Conservation (phyloP, 2,329 filamentous ascomycete species). For the Tolypocladium paradoxum region DNA sequence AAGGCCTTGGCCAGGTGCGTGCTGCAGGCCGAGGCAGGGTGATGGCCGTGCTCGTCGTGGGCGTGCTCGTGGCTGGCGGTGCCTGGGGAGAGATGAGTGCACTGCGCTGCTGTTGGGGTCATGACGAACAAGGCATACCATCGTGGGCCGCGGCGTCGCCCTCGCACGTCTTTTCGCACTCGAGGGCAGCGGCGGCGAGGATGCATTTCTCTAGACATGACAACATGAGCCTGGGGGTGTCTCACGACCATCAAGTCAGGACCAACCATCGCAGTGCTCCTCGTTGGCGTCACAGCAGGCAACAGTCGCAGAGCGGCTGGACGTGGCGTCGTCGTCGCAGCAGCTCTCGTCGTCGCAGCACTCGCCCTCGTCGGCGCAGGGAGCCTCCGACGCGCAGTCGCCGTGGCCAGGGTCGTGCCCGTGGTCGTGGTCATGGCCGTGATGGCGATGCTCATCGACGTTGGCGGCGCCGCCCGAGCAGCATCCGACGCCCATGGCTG, state of each 20-base stretch:
- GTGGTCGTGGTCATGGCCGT: background rate
- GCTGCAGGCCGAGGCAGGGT: constrained; percentile 16
- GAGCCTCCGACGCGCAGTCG: background rate
- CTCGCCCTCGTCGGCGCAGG: constrained; percentile 1
- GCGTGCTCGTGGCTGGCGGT: constrained; percentile 11
- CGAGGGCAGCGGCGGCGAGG: constrained; percentile 15
- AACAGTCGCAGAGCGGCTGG: constrained; percentile 7
- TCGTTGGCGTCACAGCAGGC: constrained; percentile 15
- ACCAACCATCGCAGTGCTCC: constrained; percentile 15
- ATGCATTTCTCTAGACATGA: constrained; percentile 18
- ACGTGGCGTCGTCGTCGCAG: constrained; percentile 7
- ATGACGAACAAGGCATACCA: constrained; percentile 8
- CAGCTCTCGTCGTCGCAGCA: constrained; percentile 8
- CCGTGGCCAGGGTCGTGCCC: background rate
- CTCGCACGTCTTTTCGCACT: constrained; percentile 19
- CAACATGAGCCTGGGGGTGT: background rate
- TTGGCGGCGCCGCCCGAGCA: constrained; percentile 3
- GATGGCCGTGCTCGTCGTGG: constrained; percentile 16
- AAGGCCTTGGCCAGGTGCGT: constrained; percentile 21
- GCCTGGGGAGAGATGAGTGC: constrained; percentile 1
- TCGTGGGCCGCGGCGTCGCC: constrained; percentile 8
- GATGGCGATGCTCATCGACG: background rate
- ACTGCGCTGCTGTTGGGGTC: background rate
- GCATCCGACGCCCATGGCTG: constrained; percentile 6
- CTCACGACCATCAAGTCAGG: background rate